Percentiles rank a stretch among this genome's conserved stretches.
Conservation (phyloP, 2,329 filamentous ascomycete genomes). For the Mollisia scopiformis region DNA sequence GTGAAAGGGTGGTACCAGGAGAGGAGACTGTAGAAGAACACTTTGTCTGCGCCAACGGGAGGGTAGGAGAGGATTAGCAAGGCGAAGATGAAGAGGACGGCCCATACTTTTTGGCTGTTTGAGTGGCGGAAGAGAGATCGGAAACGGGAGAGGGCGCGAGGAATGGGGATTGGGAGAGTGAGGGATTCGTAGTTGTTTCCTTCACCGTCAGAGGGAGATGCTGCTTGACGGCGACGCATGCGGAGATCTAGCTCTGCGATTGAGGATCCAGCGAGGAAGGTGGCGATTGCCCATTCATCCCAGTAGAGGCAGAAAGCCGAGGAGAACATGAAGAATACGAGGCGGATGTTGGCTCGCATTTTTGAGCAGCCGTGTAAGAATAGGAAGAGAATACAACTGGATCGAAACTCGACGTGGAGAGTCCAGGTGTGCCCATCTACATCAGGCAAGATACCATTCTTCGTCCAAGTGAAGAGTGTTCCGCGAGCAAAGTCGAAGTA, state of each 20-base stretch:
- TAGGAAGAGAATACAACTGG: conserved; percentile 56
- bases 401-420: conserved; percentile 66
- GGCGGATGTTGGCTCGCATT: conserved; percentile 55
- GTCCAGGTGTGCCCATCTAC: conserved; percentile 58
- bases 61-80: conserved; percentile 56
- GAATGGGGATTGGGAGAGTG: neutral
- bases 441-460: conserved; percentile 43
- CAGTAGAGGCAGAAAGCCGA: conserved; percentile 35
- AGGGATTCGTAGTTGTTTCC: neutral
- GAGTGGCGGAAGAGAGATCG: neutral
- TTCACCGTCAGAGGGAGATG: conserved; percentile 49
- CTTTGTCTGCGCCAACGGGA: conserved; percentile 49
- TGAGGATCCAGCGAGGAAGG: conserved; percentile 66
- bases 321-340: conserved; percentile 60
- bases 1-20: conserved; percentile 66
- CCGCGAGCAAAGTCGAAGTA: conserved; percentile 68
- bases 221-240: conserved; percentile 64
- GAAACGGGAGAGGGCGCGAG: neutral
- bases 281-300: conserved; percentile 51
- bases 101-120: neutral
- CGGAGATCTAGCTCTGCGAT: conserved; percentile 62
- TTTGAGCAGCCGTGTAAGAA: conserved; percentile 57
- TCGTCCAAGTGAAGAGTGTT: conserved; percentile 58
- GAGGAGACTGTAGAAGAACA: conserved; percentile 48
- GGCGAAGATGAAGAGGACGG: conserved; percentile 47